These are phyloP conservation scores for Mycena filopes DNA, from an alignment of 768 basidiomycete species.

Conservation along the genomic window DNA sequence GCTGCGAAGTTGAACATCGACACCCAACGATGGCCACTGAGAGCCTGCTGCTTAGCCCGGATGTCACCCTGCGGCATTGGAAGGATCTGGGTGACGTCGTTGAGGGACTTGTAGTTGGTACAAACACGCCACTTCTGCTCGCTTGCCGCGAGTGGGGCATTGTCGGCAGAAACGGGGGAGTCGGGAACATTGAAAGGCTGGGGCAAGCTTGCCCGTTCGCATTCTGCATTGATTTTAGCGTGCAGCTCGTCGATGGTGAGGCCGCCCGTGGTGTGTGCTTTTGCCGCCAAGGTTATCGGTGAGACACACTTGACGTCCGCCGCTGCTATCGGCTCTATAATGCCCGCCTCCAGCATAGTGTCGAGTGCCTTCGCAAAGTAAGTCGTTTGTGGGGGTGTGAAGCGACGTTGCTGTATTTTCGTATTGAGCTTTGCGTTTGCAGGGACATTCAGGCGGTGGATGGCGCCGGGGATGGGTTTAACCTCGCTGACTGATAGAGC, in stretches of 20 bases:
- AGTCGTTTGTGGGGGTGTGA: constrained; percentile 44
- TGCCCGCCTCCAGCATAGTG: constrained; percentile 45
- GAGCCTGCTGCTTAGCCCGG: constrained; percentile 45
- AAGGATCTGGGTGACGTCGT: constrained; percentile 41
- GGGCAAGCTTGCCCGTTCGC: constrained; percentile 38
- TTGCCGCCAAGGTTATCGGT: constrained; percentile 48
- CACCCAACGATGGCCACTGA: constrained; percentile 49
- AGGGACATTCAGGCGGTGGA: constrained; percentile 47
- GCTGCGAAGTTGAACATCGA: constrained; percentile 50
- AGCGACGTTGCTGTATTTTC: constrained; percentile 44
- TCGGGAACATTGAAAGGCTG: too few relatives aligned
- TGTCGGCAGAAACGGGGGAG: constrained; percentile 36
- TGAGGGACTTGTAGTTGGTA: constrained; percentile 50
- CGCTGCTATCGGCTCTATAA: constrained; percentile 43
- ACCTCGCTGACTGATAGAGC: constrained; percentile 53
- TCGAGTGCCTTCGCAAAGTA: constrained; percentile 46
- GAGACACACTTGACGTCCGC: constrained; percentile 48
- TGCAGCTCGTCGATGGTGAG: constrained; percentile 47
- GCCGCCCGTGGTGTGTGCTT: constrained; percentile 44
- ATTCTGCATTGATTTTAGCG: constrained; percentile 46
- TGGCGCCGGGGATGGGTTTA: constrained; percentile 39
- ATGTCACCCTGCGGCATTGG: constrained; percentile 52
- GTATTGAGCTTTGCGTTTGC: constrained; percentile 40
- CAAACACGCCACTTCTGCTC: constrained; percentile 48
- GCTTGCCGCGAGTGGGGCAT: background rate